Percentiles rank a stretch among this genome's conserved stretches.
Evolutionary conservation across 139 green algal genomes (phyloP).

Genomic region (Raphidocelis subcapitata): DNA sequence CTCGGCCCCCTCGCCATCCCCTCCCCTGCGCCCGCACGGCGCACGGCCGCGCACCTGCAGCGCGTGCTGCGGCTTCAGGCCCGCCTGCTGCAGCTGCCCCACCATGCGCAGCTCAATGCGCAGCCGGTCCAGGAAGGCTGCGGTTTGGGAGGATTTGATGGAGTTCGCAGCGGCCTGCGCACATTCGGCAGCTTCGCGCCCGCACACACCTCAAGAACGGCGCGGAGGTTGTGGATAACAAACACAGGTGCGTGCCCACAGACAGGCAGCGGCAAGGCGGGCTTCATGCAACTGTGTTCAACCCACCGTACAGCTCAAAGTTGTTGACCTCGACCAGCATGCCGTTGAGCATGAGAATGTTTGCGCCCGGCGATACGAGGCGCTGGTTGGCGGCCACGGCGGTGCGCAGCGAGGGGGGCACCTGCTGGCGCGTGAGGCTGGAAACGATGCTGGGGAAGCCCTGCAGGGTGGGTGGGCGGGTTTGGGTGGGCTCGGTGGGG

Average conservation of each 20-base stretch:
- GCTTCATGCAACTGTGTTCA: too few species aligned
- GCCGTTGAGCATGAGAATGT: slow-evolving; percentile 80
- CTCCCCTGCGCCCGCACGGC: too few species aligned
- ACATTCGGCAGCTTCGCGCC: too few species aligned
- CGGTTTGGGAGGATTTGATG: too few species aligned
- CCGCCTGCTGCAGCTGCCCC: slow-evolving; percentile 40
- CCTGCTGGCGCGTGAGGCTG: slow-evolving; percentile 54
- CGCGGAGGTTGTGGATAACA: too few species aligned
- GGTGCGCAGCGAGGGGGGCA: slow-evolving; percentile 22
- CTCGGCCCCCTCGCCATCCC: too few species aligned
- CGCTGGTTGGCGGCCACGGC: slow-evolving; percentile 43
- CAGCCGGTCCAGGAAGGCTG: slow-evolving; percentile 52
- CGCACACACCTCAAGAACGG: too few species aligned
- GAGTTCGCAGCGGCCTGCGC: too few species aligned
- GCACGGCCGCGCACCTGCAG: slow-evolving; percentile 4
- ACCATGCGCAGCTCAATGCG: slow-evolving; percentile 57
- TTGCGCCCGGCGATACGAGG: slow-evolving; percentile 43
- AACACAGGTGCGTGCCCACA: too few species aligned
- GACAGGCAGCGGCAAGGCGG: too few species aligned
- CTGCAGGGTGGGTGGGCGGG: too few species aligned
- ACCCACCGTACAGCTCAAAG: slow-evolving; percentile 63
- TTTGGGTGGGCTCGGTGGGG: too few species aligned
- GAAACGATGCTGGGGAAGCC: slow-evolving; percentile 85
- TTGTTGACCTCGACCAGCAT: slow-evolving; percentile 56
- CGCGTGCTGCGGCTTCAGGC: slow-evolving; percentile 33